Percentiles rank a stretch among this genome's conserved stretches.
phyloP scores from a whole-genome alignment of 805 yeast genomes.

The Candida anglica region DNA sequence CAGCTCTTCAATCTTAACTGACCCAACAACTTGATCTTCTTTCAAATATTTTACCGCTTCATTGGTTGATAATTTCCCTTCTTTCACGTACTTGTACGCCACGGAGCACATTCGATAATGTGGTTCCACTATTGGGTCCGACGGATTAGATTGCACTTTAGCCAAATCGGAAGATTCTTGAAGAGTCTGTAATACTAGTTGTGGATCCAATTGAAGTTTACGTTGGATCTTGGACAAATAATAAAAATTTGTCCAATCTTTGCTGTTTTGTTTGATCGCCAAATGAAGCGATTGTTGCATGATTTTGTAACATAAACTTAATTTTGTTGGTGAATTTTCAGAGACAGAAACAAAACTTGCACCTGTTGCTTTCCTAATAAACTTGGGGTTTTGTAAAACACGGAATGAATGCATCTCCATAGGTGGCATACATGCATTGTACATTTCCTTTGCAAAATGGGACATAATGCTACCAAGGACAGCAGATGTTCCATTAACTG shows the following conservation, averaged over 20 bases:
- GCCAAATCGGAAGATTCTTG: slow-evolving; percentile 44
- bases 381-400: slow-evolving; percentile 33
- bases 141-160: slow-evolving; percentile 27
- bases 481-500: slow-evolving; percentile 11
- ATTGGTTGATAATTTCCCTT: slow-evolving; percentile 25
- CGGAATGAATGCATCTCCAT: slow-evolving; percentile 60
- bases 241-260: slow-evolving; percentile 62
- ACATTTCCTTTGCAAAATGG: slow-evolving; percentile 54
- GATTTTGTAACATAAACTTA: slow-evolving; percentile 29
- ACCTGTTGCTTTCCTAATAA: slow-evolving; percentile 19
- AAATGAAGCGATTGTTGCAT: slow-evolving; percentile 42
- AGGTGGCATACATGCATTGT: slow-evolving; percentile 57
- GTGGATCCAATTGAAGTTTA: slow-evolving; percentile 38
- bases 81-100: slow-evolving; percentile 51
- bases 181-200: slow-evolving; percentile 37
- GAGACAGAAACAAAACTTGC: slow-evolving; percentile 21
- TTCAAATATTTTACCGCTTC: slow-evolving; percentile 39
- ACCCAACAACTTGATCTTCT: slow-evolving; percentile 27
- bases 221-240: slow-evolving; percentile 55
- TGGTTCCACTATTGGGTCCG: slow-evolving; percentile 71
- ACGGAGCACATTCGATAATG: slow-evolving; percentile 62
- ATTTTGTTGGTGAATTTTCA: slow-evolving; percentile 15
- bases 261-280: slow-evolving; percentile 40
- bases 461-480: slow-evolving; percentile 44
- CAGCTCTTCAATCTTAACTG: slow-evolving; percentile 1